Percentiles rank a stretch among this genome's conserved stretches.
Evolutionary conservation across 768 basidiomycete genomes (phyloP).

Genomic region (Phanerodontia chrysosporium): DNA sequence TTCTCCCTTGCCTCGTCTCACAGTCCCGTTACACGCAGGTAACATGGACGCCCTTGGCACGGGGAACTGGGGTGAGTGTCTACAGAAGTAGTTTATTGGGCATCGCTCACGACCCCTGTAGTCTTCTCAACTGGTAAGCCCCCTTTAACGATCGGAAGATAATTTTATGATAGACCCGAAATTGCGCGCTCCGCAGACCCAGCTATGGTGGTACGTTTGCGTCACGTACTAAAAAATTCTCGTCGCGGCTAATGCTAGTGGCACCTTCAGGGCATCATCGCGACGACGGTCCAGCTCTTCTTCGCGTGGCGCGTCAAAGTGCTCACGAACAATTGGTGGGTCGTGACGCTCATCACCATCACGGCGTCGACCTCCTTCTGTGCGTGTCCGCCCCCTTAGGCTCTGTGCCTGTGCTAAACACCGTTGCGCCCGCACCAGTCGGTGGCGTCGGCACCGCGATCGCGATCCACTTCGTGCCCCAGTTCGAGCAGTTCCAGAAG

Average conservation of each 20-base stretch:
- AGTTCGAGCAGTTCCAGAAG: constrained; percentile 13
- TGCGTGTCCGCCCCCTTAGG: not conserved
- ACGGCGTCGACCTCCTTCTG: constrained; percentile 8
- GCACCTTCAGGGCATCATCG: constrained; percentile 14
- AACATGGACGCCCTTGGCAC: not conserved
- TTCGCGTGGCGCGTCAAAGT: constrained; percentile 17
- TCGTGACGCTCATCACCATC: constrained; percentile 9
- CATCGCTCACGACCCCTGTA: not conserved
- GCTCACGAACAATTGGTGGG: constrained; percentile 11
- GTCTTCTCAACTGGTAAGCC: constrained; percentile 11
- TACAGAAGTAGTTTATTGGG: not conserved
- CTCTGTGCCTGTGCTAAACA: not conserved
- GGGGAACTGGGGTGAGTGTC: constrained; percentile 12
- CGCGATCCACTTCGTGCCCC: constrained; percentile 9
- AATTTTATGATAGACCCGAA: no score
- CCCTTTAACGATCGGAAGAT: not conserved
- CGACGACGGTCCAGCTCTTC: constrained; percentile 14
- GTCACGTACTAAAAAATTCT: not conserved
- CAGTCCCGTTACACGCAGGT: not conserved
- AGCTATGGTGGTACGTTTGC: constrained; percentile 8
- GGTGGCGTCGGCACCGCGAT: constrained; percentile 15
- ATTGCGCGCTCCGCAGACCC: constrained; percentile 10
- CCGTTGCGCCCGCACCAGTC: not conserved
- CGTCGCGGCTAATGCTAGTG: no score
- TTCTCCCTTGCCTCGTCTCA: not conserved